Evolutionary conservation across 495 filamentous ascomycete genomes (phyloP), one percentile per base, ranked within the genome.

Genomic region (Durotheca rogersii): DNA sequence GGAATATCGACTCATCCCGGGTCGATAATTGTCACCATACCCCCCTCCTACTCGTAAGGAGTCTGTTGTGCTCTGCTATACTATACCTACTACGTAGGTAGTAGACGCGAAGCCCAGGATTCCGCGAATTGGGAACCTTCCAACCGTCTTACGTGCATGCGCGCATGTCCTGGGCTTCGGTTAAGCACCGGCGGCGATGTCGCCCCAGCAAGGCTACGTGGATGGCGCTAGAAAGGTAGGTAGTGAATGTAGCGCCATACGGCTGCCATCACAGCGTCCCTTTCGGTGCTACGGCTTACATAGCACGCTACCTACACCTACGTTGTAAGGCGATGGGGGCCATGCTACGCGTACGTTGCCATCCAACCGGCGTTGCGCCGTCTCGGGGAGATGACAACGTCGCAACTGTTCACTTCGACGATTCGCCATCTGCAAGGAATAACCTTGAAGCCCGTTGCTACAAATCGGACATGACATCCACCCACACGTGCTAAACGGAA

Each of bases 371-470:
- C 23, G 9, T 20, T 40, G 15, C 37, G 37, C 30, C 57, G 45
- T 56, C 34, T 47, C 36, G 40, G 41, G 16, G 43, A 60, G 42
- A 56, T 60, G 57, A 56, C 52, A 51, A 42, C 41, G 51, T 56
- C 17, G 51, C 32, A 60, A 35, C 16, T 42, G 32, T 23, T 42
- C 15, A 53, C 37, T 21, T 25, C 19, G 20, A 29, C 37, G 43
- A 59, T 54, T 53, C 44, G 46, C 51, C 46, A 51, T 54, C 30
- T 47, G 19, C 45, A 54, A 21, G 56, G 50, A 42, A 58, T 51
- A 12, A 27, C 19, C 21, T 35, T 48, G 35, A 45, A 30, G 50
- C 34, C 20, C 7, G 36, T 38, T 44, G 30, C 46, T 41, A 37
- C 45, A 23, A 47, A 47, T 52, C 31, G 33, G 42, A 51, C 27